Percentiles rank a stretch among this genome's conserved stretches.
Conservation (phyloP, 176 grass and related monocot genomes). For the Raddia guianensis region DNA sequence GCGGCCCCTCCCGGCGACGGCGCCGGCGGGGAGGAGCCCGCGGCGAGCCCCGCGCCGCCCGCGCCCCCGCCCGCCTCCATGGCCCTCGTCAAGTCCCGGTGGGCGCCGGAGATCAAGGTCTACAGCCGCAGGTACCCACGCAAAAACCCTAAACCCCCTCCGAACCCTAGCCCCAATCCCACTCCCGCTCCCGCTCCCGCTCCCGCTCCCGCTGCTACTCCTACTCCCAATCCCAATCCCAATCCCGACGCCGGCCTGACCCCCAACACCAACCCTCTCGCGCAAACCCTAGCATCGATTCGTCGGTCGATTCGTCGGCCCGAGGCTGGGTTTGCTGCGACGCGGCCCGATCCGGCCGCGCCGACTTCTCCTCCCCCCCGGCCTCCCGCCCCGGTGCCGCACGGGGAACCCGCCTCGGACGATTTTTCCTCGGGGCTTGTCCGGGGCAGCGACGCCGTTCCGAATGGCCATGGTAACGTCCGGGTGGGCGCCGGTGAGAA, state of each 20-base stretch:
- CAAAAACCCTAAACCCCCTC: slow-evolving; percentile 62
- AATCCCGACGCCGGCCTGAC: neutral
- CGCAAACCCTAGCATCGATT: slow-evolving; percentile 50
- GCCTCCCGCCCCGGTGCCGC: neutral
- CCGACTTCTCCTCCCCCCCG: slow-evolving; percentile 12
- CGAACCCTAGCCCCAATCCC: slow-evolving; percentile 28
- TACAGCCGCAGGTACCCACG: slow-evolving; percentile 71
- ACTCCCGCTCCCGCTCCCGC: slow-evolving; percentile 30
- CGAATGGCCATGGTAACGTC: slow-evolving; percentile 47
- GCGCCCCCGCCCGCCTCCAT: neutral
- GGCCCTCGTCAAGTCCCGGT: slow-evolving; percentile 42
- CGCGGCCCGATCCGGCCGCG: slow-evolving; percentile 24
- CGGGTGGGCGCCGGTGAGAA: slow-evolving; percentile 16
- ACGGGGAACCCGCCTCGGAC: slow-evolving; percentile 17
- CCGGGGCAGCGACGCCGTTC: slow-evolving; percentile 21
- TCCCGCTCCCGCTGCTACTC: neutral
- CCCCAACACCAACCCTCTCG: slow-evolving; percentile 37
- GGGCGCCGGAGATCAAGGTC: slow-evolving; percentile 79
- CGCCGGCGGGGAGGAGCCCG: slow-evolving; percentile 26
- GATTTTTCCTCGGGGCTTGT: slow-evolving; percentile 50
- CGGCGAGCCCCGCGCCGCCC: slow-evolving; percentile 12
- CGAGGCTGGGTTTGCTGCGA: slow-evolving; percentile 16
- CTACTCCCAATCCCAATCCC: neutral
- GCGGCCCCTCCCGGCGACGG: slow-evolving; percentile 43
- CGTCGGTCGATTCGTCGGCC: slow-evolving; percentile 30